Evolutionary conservation across 192 early-diverging fungal genomes (phyloP).

Genomic region (Coemansia sp.): DNA sequence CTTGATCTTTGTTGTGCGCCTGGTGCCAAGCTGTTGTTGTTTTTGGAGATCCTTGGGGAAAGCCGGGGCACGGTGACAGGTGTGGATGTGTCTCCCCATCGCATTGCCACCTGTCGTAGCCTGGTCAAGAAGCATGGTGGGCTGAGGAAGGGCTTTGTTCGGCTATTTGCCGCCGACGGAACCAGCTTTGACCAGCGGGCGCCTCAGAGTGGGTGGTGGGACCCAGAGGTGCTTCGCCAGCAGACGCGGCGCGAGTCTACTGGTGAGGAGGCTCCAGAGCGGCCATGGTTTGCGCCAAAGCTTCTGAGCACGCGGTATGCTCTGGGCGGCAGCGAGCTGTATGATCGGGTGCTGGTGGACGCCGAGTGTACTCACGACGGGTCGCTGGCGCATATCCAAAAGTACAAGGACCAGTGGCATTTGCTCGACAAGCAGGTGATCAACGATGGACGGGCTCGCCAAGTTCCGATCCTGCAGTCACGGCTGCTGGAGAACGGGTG

Average conservation of each 20-base stretch:
- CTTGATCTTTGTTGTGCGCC: conserved; percentile 87
- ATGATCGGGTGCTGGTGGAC: conserved; percentile 66
- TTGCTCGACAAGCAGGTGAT: conserved; percentile 71
- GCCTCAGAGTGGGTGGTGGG: conserved; percentile 50
- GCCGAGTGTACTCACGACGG: conserved; percentile 91
- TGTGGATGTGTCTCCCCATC: conserved; percentile 73
- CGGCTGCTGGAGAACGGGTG: conserved; percentile 72
- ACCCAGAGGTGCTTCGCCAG: conserved; percentile 5
- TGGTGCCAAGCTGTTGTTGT: conserved; percentile 81
- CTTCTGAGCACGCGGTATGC: conserved; percentile 62
- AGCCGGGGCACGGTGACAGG: conserved; percentile 78
- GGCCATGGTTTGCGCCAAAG: conserved; percentile 73
- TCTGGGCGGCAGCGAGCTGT: conserved; percentile 37
- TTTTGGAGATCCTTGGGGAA: conserved; percentile 60
- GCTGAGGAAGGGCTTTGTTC: conserved; percentile 26
- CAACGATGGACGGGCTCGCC: conserved; percentile 53
- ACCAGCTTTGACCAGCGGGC: conserved; percentile 67
- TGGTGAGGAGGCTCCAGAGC: neutral
- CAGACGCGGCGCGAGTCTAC: neutral
- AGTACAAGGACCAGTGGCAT: conserved; percentile 81
- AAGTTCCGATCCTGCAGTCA: conserved; percentile 53
- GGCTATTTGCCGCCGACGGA: conserved; percentile 80
- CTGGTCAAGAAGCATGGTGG: conserved; percentile 66
- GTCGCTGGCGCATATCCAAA: conserved; percentile 69
- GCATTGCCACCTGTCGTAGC: conserved; percentile 68